A percentile compares a stretch with the other conserved stretches of the same genome.
These are phyloP conservation scores for Clavispora asparagi DNA, from an alignment of 805 yeast species.

Conservation along the genomic window DNA sequence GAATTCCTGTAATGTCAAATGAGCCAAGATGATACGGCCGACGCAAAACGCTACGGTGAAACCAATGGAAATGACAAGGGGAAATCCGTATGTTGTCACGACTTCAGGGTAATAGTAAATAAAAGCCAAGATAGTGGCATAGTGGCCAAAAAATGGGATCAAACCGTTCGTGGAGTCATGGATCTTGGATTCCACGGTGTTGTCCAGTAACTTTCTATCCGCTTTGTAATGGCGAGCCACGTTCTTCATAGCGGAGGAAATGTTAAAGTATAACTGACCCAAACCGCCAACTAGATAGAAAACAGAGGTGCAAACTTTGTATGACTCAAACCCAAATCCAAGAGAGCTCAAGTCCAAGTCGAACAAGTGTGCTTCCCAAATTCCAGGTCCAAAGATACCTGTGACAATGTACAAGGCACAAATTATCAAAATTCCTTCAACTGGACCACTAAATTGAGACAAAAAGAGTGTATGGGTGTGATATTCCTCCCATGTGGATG, in stretches of 20 bases:
- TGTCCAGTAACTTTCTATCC: conserved; percentile 17
- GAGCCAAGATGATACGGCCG: conserved; percentile 87
- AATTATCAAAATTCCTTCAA: conserved; percentile 80
- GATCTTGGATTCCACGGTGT: conserved; percentile 25
- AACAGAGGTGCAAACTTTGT: conserved; percentile 35
- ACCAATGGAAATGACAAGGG: conserved; percentile 67
- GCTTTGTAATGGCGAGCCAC: conserved; percentile 43
- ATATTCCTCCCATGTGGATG: conserved; percentile 94
- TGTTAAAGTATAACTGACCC: conserved; percentile 57
- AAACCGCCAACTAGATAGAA: conserved; percentile 49
- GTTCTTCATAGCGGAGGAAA: conserved; percentile 59
- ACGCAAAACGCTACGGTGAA: conserved; percentile 76
- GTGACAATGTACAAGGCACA: conserved; percentile 52
- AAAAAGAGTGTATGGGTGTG: conserved; percentile 80
- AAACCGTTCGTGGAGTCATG: conserved; percentile 47
- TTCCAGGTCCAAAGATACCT: conserved; percentile 62
- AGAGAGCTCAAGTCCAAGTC: conserved; percentile 34
- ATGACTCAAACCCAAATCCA: conserved; percentile 18
- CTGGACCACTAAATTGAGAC: conserved; percentile 86
- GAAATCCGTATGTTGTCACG: conserved; percentile 41
- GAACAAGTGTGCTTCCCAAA: conserved; percentile 52
- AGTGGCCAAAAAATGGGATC: conserved; percentile 61
- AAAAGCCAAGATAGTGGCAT: conserved; percentile 43
- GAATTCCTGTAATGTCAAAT: conserved; percentile 72
- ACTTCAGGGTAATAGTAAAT: conserved; percentile 48